A percentile compares a stretch with the other conserved stretches of the same genome.
Conservation (phyloP, 805 yeast genomes). For the Yarrowia yakushimensis region DNA sequence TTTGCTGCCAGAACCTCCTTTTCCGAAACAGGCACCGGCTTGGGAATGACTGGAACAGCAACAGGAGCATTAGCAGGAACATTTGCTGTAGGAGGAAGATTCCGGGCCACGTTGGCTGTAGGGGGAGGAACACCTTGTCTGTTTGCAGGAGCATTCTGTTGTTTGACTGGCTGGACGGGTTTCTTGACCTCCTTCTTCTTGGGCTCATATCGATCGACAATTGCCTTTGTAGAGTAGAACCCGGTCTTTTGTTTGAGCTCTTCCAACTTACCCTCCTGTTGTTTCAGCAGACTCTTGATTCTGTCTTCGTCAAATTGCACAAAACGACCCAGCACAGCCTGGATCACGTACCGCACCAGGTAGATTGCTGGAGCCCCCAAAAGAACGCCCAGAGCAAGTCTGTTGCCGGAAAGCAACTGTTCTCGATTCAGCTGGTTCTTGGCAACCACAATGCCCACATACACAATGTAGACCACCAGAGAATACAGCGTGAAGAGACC, state of each 20-base stretch:
- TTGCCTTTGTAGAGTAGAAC: slow-evolving; percentile 69
- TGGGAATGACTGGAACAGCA: background rate
- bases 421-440: slow-evolving; percentile 16
- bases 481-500: slow-evolving; percentile 37
- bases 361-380: slow-evolving; percentile 26
- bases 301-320: slow-evolving; percentile 31
- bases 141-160: background rate
- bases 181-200: slow-evolving; percentile 42
- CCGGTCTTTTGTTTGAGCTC: slow-evolving; percentile 70
- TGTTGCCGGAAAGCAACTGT: slow-evolving; percentile 12
- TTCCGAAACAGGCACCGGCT: background rate
- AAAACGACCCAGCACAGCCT: slow-evolving; percentile 30
- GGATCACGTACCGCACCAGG: slow-evolving; percentile 27
- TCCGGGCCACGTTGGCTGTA: background rate
- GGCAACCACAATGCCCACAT: slow-evolving; percentile 29
- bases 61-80: background rate
- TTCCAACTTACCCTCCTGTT: slow-evolving; percentile 55
- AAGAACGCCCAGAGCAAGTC: slow-evolving; percentile 27
- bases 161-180: background rate
- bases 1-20: background rate
- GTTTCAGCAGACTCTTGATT: slow-evolving; percentile 41
- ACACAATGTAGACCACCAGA: slow-evolving; percentile 33
- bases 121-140: background rate
- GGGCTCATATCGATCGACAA: slow-evolving; percentile 63
- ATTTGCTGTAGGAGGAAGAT: background rate